These are phyloP conservation scores for Phytomonas francai DNA, from an alignment of 208 protist genomes.

Conservation along the genomic window DNA sequence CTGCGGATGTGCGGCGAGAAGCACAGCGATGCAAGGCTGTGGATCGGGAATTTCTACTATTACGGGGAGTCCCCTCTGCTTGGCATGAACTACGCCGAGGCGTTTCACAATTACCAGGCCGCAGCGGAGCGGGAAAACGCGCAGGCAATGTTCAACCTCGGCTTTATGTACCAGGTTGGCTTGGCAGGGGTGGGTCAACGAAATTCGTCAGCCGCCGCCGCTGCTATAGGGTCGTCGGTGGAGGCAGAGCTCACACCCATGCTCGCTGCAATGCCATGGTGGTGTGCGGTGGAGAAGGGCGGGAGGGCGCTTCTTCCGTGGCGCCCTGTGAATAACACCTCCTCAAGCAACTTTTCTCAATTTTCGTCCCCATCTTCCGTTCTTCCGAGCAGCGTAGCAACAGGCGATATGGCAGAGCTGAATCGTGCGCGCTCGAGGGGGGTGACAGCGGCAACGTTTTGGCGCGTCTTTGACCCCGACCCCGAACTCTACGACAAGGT, in stretches of 20 bases:
- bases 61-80: slow-evolving; percentile 42
- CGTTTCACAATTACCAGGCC: slow-evolving; percentile 52
- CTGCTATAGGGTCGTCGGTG: slow-evolving; percentile 6
- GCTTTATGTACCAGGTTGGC: slow-evolving; percentile 61
- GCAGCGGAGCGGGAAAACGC: slow-evolving; percentile 27
- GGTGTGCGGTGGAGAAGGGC: no score
- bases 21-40: slow-evolving; percentile 31
- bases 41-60: slow-evolving; percentile 69
- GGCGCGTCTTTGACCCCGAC: slow-evolving; percentile 1
- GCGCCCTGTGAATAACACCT: no score
- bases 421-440: no score
- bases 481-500: slow-evolving; percentile 6
- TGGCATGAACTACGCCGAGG: slow-evolving; percentile 32
- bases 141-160: slow-evolving; percentile 52
- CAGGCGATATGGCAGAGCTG: slow-evolving; percentile 15
- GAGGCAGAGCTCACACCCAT: slow-evolving; percentile 17
- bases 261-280: neutral
- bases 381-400: slow-evolving; percentile 10
- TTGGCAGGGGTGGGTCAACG: slow-evolving; percentile 15
- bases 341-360: no score
- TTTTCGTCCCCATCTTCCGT: slow-evolving; percentile 1
- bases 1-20: slow-evolving; percentile 25
- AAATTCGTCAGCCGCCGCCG: neutral
- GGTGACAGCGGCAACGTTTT: slow-evolving; percentile 10
- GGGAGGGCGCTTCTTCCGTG: no score